Conservation (phyloP, 257 asterid species). For the Cruciata laevipes region DNA sequence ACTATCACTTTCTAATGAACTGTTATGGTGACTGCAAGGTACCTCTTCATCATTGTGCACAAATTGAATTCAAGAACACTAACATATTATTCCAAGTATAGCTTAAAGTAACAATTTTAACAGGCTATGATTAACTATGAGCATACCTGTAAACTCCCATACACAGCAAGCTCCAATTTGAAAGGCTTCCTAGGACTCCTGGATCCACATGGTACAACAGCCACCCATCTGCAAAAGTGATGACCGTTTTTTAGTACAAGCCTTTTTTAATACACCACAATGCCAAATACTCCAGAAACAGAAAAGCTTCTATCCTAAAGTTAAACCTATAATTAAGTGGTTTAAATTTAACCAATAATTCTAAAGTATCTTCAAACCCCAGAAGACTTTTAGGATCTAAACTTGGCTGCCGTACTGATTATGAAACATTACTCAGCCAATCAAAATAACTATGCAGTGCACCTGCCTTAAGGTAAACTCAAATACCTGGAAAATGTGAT, state of each 20-base stretch:
- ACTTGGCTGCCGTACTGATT: background rate
- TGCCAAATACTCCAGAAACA: background rate
- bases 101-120: background rate
- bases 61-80: background rate
- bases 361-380: too few relatives aligned
- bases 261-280: background rate
- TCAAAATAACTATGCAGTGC: background rate
- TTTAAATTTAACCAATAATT: too few relatives aligned
- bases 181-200: constrained; percentile 62
- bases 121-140: background rate
- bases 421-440: background rate
- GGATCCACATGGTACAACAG: constrained; percentile 76
- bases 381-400: background rate
- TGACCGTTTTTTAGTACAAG: background rate
- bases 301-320: background rate
- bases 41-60: background rate
- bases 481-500: too few relatives aligned
- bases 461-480: too few relatives aligned
- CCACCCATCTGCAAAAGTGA: constrained; percentile 70
- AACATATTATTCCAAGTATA: background rate
- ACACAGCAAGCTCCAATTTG: constrained; percentile 88
- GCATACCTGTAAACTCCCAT: constrained; percentile 53
- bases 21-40: background rate
- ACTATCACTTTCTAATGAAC: background rate
- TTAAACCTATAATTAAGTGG: background rate